phyloP scores from a whole-genome alignment of 805 yeast species.

The Wickerhamomyces queroliae region DNA sequence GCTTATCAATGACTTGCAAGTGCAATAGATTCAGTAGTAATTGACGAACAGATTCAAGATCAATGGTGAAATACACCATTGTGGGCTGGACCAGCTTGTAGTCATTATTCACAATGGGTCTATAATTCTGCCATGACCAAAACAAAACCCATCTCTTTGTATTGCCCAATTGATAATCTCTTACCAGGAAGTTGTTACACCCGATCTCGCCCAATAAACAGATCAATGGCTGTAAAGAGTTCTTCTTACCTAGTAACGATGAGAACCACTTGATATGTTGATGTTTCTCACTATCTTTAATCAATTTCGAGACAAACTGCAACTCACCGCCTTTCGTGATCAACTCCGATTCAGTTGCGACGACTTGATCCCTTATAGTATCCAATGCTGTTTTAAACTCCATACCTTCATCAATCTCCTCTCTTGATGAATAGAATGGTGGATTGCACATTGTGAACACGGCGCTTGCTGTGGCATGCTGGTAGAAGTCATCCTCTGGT shows the following conservation, averaged over 20 bases:
- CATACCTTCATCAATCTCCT: conserved; percentile 25
- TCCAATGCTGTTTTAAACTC: conserved; percentile 19
- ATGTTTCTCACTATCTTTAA: conserved; percentile 24
- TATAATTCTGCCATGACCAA: conserved; percentile 15
- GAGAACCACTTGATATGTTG: conserved; percentile 31
- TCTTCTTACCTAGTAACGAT: conserved; percentile 29
- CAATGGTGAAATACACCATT: conserved; percentile 10
- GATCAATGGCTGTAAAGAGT: conserved; percentile 9
- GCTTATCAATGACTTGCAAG: background rate
- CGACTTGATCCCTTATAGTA: conserved; percentile 20
- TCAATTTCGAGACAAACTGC: conserved; percentile 30
- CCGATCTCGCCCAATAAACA: background rate
- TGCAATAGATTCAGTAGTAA: background rate
- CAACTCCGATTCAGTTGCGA: conserved; percentile 32
- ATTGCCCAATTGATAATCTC: conserved; percentile 16
- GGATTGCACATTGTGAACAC: conserved; percentile 45
- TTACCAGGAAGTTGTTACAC: conserved; percentile 11
- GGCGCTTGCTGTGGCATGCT: background rate
- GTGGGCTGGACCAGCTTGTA: conserved; percentile 7
- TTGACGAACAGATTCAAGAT: conserved; percentile 3
- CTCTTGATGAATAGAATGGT: conserved; percentile 37
- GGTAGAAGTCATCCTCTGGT: conserved; percentile 12
- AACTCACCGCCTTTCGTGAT: conserved; percentile 42
- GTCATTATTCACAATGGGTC: conserved; percentile 8
- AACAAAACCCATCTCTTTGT: conserved; percentile 22